Evolutionary conservation across 139 green algal genomes (phyloP), one percentile per base, ranked within the genome.

Genomic region (Chlamydomonas sp.): DNA sequence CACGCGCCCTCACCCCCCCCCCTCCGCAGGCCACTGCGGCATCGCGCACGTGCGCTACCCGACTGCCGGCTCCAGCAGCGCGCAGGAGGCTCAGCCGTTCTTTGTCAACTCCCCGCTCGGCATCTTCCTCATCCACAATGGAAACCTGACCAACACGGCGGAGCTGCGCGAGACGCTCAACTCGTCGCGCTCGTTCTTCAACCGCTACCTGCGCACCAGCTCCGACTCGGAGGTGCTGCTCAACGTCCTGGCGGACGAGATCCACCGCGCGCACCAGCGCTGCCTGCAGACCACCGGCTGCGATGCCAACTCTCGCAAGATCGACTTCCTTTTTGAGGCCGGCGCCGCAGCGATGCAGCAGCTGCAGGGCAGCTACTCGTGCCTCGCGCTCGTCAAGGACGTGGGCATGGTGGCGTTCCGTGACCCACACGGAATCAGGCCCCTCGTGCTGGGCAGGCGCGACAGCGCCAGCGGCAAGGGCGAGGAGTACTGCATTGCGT

Each of bases 61-160:
- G 38, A 99, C 95, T 31, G 91, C 95, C n/a, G 95, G 95, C 54
- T 84, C 84, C 26, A 76, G 83, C 2, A 88, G 77, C 20, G 90
- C 90, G 1, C 81, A 90, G 70, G 96, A 99, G 79, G 95, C 90
- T 35, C 95, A 99, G 89, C 95, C 95, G 20, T 99, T 99, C 82
- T 97, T 98, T 75, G 95, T 97, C 20, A 97, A 96, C 87, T 95
- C 86, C 33, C 93, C 94, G 0, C 85, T 99, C 37, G 95, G 89
- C 68, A 98, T 96, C 60, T 98, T 91, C 84, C 79, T 99, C 33
- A 97, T 98, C 70, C 95, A 99, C 87, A 99, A 99, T 73, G 95
- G 94, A 69, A 99, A 99, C 90, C 83, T 99, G 28, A 98, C 94
- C 37, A 99, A 99, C 85, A 91, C 90, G 20, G 80, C 89, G 8